Evolutionary conservation across 345 rosid genomes (phyloP).

Genomic region (Eucalyptus guilfoylei): DNA sequence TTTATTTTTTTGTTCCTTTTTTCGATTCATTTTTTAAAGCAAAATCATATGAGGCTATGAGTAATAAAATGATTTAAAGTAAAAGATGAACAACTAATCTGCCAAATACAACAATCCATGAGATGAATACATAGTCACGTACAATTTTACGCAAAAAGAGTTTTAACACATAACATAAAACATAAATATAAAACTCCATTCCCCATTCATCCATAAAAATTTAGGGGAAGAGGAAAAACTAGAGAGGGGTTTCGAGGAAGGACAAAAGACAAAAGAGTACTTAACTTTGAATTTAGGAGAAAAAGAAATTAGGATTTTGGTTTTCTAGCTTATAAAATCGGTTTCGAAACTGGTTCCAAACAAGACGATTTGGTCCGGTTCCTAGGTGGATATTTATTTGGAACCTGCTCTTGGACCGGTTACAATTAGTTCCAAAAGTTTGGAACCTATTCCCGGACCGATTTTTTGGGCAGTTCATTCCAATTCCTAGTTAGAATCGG

Average conservation of each 20-base stretch:
- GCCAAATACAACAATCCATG: too few species aligned
- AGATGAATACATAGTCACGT: not conserved
- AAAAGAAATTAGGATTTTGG: not conserved
- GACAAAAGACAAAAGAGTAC: too few species aligned
- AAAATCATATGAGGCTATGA: too few species aligned
- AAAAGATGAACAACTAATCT: not conserved
- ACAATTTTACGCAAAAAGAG: accelerated
- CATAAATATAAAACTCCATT: too few species aligned
- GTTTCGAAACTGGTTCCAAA: too few species aligned
- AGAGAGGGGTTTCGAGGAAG: not conserved
- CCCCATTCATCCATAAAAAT: not conserved
- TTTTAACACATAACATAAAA: not conserved
- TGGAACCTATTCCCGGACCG: accelerated
- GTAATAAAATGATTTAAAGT: not conserved
- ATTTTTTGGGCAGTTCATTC: too few species aligned
- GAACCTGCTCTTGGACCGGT: accelerated
- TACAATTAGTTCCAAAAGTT: too few species aligned
- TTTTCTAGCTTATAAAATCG: too few species aligned
- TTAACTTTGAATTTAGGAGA: not conserved
- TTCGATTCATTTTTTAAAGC: too few species aligned
- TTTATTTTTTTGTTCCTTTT: accelerated
- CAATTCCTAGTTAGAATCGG: not conserved
- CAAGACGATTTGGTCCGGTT: accelerated
- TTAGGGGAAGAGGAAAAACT: not conserved
- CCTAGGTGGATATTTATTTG: not conserved